Base-by-base conservation (phyloP, 1,284 basidiomycete genomes). In the Pseudozyma pruni region DNA sequence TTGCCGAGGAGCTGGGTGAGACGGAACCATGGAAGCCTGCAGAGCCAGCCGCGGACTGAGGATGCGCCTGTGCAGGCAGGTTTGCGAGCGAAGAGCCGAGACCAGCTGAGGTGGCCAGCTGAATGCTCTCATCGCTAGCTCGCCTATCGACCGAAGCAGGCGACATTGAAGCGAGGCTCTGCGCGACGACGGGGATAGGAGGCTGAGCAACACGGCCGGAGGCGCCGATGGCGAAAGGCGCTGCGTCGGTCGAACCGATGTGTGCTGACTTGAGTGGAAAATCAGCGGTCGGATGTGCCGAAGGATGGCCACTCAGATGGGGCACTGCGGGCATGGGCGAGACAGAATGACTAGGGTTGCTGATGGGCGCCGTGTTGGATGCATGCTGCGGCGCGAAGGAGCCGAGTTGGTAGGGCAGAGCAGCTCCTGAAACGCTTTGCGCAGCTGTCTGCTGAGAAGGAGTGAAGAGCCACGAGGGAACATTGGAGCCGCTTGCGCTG, bases 1-100 rank as follows among this genome's bases (percentile, higher is more conserved):
- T 50, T 8, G 55, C 51, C 8, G 62, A 66, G 8, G 62, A 66
- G 27, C 37, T 59, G 32, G 62, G 56, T 34, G 62, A 66, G 22
- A 54, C 42, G 16, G 56, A 59, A 5, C 55, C 56, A 17, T 50
- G 55, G 39, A 59, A 43, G 34, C 56, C 47, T 2, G 44, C 31
- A 10, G 62, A 55, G 27, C 49, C 62, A 13, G 62, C 19, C 7
- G 50, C 46, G 17, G 62, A 50, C 3, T 37, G 50, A 16, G 44
- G 37, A 19, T n/a, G 27, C 33, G 25, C 42, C 9, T 49, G 51
- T 8, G 42, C n/a, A 1, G 62, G 43, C 23, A 51, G 33, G 5
- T 34, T 20, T 10, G 20, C 43, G 34, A 20, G 31, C 16, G 55
- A 41, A 3, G 46, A 38, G 16, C 45, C 34, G 14, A 42, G 37